Evolutionary conservation across 768 basidiomycete genomes (phyloP), one percentile per base, ranked within the genome.

Genomic region (Kwoniella shandongensis): DNA sequence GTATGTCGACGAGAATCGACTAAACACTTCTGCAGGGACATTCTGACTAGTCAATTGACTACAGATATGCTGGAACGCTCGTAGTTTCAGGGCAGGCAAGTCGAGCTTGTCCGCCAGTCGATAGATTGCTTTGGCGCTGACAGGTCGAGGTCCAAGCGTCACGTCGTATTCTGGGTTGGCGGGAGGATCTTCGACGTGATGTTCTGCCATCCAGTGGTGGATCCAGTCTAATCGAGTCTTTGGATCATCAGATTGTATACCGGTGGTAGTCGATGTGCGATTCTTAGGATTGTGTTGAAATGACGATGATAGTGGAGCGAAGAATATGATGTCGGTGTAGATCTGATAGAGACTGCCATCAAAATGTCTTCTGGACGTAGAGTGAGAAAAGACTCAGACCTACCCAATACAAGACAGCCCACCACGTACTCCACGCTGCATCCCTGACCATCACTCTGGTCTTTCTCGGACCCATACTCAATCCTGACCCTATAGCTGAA

Each of bases 21-120:
- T 88, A 70, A 93, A 93, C 35, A 88, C 85, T 72, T 93, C 90
- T 63, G 87, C 85, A 1, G 88, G 86, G 49, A 91, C 86, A 73
- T 91, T 92, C 13, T 87, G 83, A 12, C 87, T 83, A 0, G 84
- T 85, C 42, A 93, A 81, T 0, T 85, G 85, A 59, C 84, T 86
- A 61, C 84, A 78, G 42, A 93, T 91, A 72, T 91, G 86, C 83
- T 89, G 81, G 56, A 86, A 86, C 22, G 89, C 88, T 53, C 87
- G 81, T 26, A 86, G 83, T 69, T 86, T 88, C 57, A 92, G 70
- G 10, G 89, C 86, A 29, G 79, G 74, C 29, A 92, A 77, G 65
- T 86, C 87, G 27, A 91, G 80, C 68, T 76, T 85, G 69, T 91
- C 90, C 17, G 90, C 90, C 26, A 91, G 81, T 47, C 88, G 81